A percentile compares a stretch with the other conserved stretches of the same genome.
phyloP scores from a whole-genome alignment of 495 filamentous ascomycete species.

The Cladorrhinum samala region DNA sequence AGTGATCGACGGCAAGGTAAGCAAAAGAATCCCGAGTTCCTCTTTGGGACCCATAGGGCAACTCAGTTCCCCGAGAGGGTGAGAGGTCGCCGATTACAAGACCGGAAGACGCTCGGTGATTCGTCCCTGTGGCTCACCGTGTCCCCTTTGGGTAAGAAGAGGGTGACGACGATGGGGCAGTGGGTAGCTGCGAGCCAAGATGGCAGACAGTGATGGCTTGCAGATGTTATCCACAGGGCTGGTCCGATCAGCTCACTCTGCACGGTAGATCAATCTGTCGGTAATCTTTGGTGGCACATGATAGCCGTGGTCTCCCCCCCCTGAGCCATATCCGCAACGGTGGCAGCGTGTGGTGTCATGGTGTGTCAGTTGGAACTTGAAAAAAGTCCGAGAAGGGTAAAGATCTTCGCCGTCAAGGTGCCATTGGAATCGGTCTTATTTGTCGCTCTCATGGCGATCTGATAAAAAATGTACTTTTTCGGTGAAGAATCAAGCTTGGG shows the following conservation, averaged over 20 bases:
- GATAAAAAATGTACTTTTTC: too few species aligned
- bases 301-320: too few species aligned
- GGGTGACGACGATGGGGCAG: background rate
- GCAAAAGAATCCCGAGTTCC: background rate
- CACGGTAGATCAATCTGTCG: background rate
- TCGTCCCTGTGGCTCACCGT: too few species aligned
- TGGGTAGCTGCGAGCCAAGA: background rate
- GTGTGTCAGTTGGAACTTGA: too few species aligned
- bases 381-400: background rate
- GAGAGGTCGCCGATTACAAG: too few species aligned
- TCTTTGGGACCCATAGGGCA: too few species aligned
- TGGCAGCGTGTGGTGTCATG: too few species aligned
- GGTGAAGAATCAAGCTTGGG: background rate
- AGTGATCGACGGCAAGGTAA: background rate
- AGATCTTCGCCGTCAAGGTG: background rate
- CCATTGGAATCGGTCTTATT: background rate
- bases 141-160: background rate
- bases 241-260: background rate
- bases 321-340: background rate
- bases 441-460: too few species aligned
- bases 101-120: too few species aligned
- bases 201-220: background rate
- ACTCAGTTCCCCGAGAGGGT: too few species aligned
- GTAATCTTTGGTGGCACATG: background rate
- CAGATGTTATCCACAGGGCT: background rate